Base-by-base conservation (phyloP, 495 filamentous ascomycete genomes). In the Trichoderma reesei region DNA sequence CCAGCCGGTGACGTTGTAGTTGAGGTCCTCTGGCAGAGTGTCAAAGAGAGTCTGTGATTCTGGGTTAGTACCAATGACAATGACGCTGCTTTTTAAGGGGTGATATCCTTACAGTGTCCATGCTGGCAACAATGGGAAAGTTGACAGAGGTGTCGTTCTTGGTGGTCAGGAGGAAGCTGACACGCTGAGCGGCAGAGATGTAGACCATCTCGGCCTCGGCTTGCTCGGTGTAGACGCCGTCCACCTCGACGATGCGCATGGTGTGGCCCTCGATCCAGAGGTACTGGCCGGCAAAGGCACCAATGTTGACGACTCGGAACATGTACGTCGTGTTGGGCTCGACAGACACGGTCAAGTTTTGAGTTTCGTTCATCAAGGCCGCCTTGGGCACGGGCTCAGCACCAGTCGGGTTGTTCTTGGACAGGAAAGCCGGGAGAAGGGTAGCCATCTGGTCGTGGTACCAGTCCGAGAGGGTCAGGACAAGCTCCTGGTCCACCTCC, bases 1-100 rank as follows among this genome's bases (percentile, higher is more conserved):
- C 87, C 88, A 93, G 8, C 87, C 88, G 0, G 91, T 93, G 0
- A 84, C 86, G 65, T 93, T 96, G 61, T 83, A 84, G 69, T 92
- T 89, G 11, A 92, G 77, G 5, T 74, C 78, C 3, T 74, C 69
- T 0, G 90, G 90, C 8, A 90, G 67, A 3, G 67, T 75, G 69
- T 92, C 90, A 68, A 92, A 91, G 0, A 91, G 77, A 63, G 81
- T 79, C 87, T 91, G 66, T 63, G 18, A 11, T 11, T 16, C 48
- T 67, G 51, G 67, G 60, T 65, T 14, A 62, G 41, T 0, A 59
- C 41, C 9, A n/a, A n/a, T n/a, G n/a, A n/a, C n/a, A n/a, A 18
- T 46, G 7, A 18, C 5, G 14, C 18, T 31, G 37, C 16, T 31
- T 63, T 13, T 0, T 39, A 59, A 65, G 37, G 37, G 37, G 42